Base-by-base conservation (phyloP, 169 alveolate species). In the Eimeria tenella region DNA sequence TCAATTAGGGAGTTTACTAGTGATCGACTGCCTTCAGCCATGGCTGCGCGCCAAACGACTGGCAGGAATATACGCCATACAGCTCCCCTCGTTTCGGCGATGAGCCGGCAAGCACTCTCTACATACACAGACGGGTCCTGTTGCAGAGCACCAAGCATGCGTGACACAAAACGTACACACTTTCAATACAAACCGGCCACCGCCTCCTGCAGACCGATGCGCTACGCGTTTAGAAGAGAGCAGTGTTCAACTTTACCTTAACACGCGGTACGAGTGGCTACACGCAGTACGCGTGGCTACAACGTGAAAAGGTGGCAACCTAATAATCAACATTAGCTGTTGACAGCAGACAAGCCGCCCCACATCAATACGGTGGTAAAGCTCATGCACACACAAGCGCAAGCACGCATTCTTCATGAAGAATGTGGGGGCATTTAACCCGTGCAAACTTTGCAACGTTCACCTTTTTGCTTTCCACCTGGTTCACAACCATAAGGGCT, bases 41-140 rank as follows among this genome's bases (percentile, higher is more conserved):
- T 84, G 15, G 94, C 94, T 55, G 91, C 91, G 4, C 94, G 70
- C 94, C 94, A 91, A 49, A 91, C 94, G 1, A 73, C 68, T 4
- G 94, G 94, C 17, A 91, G 63, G 23, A 91, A 91, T 17, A 91
- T 58, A 5, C 94, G 82, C 94, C 94, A 91, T 56, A 79, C 91
- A 10, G 84, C 94, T 42, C 94, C 87, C 52, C 73, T 77, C 6
- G 91, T 91, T 49, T 71, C 84, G 21, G 87, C 94, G 3, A 91
- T 49, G 62, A 91, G 71, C 75, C 91, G 70, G 86, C 94, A 91
- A 31, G 94, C 94, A 58, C 88, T 42, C 86, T 65, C 74, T 0
- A 91, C 94, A 74, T 91, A 91, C 77, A 63, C 60, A 19, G 87
- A 58, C 21, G 82, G 90, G 13, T 91, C 94, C 94, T 91, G 87